Evolutionary conservation across 345 rosid genomes (phyloP), one percentile per base, ranked within the genome.

Genomic region (Pugionium cornutum): DNA sequence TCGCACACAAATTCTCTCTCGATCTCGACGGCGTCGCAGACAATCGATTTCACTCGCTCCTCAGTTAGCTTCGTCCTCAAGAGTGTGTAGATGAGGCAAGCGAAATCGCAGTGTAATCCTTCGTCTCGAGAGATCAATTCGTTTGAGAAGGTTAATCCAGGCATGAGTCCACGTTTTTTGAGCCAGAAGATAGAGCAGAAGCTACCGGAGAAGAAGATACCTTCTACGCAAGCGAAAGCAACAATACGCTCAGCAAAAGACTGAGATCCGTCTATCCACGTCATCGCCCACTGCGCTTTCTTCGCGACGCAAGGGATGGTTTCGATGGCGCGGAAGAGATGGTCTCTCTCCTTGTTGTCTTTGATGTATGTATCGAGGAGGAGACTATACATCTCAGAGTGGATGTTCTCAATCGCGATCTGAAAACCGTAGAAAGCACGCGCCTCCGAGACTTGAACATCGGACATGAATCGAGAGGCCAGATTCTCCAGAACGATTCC

Each of bases 361-460:
- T 88, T 90, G 72, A 94, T 84, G 69, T 90, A 94, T 0, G 99
- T 90, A 62, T 90, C 97, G 10, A 90, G 80, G 1, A 94, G 84
- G 36, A 94, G 95, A 41, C 91, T 85, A 31, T 94, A 87, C 96
- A 94, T 94, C 83, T 94, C 97, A 0, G 96, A 94, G 65, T 90
- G 97, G 34, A 94, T 88, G 34, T 94, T 94, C 72, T 94, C 99
- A 11, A 94, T 92, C 1, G 98, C 95, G 66, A 87, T 92, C 74
- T 92, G 97, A 76, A 92, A 92, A 0, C 98, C 98, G 62, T 92
- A 89, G 78, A 92, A 92, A 18, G 97, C 98, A 7, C 98, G 91
- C 32, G 96, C 98, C 83, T 89, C 97, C 3, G 97, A 58, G 11
- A 94, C 80, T 56, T 94, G 97, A 2, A 94, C 89, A 61, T 92